phyloP scores from a whole-genome alignment of 2,329 filamentous ascomycete genomes.

The Alternaria novae-zelandiae region DNA sequence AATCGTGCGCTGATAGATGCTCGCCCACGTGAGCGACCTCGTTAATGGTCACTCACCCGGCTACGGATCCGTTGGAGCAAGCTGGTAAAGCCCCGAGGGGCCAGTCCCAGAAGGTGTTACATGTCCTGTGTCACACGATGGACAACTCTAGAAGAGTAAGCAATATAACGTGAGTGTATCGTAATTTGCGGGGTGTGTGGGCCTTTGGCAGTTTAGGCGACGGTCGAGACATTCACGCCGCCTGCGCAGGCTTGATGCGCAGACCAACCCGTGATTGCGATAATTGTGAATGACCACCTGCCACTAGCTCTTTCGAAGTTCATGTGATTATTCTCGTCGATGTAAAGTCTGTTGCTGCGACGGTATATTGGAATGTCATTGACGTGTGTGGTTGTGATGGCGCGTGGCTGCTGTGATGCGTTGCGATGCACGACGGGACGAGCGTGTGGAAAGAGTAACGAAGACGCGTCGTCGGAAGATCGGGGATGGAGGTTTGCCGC shows the following conservation, averaged over 20 bases:
- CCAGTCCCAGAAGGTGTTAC: neutral
- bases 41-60: neutral
- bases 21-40: neutral
- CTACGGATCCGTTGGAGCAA: neutral
- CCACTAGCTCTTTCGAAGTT: neutral
- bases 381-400: neutral
- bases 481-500: neutral
- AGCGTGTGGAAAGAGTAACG: neutral
- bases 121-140: neutral
- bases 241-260: too few relatives aligned
- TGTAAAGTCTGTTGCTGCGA: neutral
- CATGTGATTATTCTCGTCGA: neutral
- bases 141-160: neutral
- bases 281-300: neutral
- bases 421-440: neutral
- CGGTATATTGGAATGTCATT: too few relatives aligned
- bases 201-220: neutral
- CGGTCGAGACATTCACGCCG: too few relatives aligned
- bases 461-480: neutral
- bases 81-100: neutral
- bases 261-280: too few relatives aligned
- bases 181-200: neutral
- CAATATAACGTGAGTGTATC: neutral
- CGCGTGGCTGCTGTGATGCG: neutral
- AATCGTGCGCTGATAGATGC: neutral